phyloP scores from a whole-genome alignment of 1,284 basidiomycete genomes.

The Schizophyllum commune region DNA sequence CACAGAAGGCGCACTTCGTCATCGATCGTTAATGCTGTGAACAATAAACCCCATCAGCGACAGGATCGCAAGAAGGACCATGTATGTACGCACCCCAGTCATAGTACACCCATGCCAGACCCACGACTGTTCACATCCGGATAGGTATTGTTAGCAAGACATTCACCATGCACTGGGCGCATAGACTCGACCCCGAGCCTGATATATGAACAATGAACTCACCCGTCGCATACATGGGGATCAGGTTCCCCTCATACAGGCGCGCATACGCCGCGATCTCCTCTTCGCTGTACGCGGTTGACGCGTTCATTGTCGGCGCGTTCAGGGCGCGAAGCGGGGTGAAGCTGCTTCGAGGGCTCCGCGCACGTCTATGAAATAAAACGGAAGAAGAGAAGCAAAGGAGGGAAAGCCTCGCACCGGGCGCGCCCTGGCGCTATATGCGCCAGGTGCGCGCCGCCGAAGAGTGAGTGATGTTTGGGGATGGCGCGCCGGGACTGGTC shows the following conservation, averaged over 20 bases:
- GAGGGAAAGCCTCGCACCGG: no score
- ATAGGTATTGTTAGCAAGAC: neutral
- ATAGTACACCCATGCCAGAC: neutral
- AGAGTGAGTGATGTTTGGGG: no score
- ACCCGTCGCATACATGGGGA: neutral
- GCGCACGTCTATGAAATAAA: no score
- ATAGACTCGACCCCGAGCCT: no score
- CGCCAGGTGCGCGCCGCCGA: no score
- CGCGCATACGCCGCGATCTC: neutral
- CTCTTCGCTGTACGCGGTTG: neutral
- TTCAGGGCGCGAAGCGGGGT: neutral
- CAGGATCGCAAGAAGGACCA: neutral
- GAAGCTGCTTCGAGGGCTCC: no score
- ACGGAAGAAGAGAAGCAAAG: no score
- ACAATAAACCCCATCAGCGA: neutral
- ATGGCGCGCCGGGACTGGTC: no score
- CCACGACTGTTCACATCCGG: neutral
- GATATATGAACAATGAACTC: no score
- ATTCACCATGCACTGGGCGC: neutral
- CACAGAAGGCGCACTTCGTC: neutral
- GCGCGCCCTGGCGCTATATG: no score
- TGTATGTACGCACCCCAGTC: neutral
- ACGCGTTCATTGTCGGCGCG: neutral
- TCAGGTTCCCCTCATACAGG: neutral
- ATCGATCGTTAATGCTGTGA: neutral